These are phyloP conservation scores for Boletus edulis DNA, from an alignment of 768 basidiomycete genomes.

Conservation along the genomic window DNA sequence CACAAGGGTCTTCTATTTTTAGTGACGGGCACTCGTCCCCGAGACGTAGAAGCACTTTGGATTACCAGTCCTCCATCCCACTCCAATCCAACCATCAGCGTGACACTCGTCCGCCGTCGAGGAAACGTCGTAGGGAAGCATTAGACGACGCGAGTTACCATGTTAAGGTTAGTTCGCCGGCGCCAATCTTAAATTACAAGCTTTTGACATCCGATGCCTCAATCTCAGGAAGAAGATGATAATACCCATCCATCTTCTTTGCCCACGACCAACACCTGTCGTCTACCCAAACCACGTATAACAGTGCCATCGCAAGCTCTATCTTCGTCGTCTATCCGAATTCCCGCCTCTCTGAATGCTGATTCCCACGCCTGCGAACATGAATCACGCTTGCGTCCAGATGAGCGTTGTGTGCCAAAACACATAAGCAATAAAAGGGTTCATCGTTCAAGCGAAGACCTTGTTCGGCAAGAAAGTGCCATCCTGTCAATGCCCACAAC, in stretches of 20 bases:
- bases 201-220: constrained; percentile 20
- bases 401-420: constrained; percentile 24
- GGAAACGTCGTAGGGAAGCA: constrained; percentile 32
- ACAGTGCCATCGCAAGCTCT: constrained; percentile 23
- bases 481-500: constrained; percentile 25
- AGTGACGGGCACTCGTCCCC: constrained; percentile 20
- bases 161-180: constrained; percentile 31
- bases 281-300: constrained; percentile 23
- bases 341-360: constrained; percentile 8
- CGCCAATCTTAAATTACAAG: constrained; percentile 28
- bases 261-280: constrained; percentile 17
- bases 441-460: constrained; percentile 28
- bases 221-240: constrained; percentile 29
- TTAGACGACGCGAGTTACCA: constrained; percentile 26
- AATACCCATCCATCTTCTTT: constrained; percentile 18
- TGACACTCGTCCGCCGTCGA: constrained; percentile 24
- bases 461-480: constrained; percentile 28
- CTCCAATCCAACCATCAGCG: constrained; percentile 17
- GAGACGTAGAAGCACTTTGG: constrained; percentile 17
- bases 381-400: constrained; percentile 22
- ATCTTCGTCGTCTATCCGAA: constrained; percentile 11
- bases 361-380: constrained; percentile 19
- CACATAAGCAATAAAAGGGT: constrained; percentile 25
- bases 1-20: constrained; percentile 32
- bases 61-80: constrained; percentile 13